Base-by-base conservation (phyloP, 306 rosid species). In the Cucumis hystrix region DNA sequence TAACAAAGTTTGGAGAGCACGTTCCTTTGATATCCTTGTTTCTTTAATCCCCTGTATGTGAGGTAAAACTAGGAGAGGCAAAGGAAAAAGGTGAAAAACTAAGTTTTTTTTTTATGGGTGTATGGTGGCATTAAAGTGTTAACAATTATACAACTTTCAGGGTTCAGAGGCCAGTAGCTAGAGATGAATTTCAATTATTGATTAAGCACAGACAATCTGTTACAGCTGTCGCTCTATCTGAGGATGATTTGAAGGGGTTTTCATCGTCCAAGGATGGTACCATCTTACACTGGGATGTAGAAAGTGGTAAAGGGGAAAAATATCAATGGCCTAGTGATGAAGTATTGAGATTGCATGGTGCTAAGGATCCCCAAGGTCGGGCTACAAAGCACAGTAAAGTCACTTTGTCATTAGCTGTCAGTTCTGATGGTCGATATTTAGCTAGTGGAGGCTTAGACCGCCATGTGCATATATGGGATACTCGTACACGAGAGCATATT, bases 381-480 rank as follows among this genome's bases (percentile, higher is more conserved):
- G 97, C 97, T 40, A 74, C 64, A 43, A 95, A 20, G 84, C 99
- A 92, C 33, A 90, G 97, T 76, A 90, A 85, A 66, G 84, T 84
- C 60, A 80, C 88, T 6, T 85, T 87, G 74, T 85, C 99, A 56
- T 86, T 95, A 84, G 92, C 93, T 20, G 89, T 85, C 55, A 95
- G 97, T 78, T 91, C 99, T 2, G 99, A 95, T 79, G 91, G 97
- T 63, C 90, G 96, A 47, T 95, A 92, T 86, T 89, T 95, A 84
- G 89, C 97, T 2, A 88, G 90, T 25, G 99, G 97, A 13, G 99
- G 99, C 30, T 87, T 90, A 57, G 99, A 95, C 77, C 93, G 97
- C n/a, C 99, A 95, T 82, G 73, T 95, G 83, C 99, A 95, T 91
- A 71, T 95, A 74, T 95, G 99, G 99, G 99, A 95, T 85, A 88